Evolutionary conservation across 176 grass and related monocot species (phyloP).

Genomic region (Triticum timopheevii): DNA sequence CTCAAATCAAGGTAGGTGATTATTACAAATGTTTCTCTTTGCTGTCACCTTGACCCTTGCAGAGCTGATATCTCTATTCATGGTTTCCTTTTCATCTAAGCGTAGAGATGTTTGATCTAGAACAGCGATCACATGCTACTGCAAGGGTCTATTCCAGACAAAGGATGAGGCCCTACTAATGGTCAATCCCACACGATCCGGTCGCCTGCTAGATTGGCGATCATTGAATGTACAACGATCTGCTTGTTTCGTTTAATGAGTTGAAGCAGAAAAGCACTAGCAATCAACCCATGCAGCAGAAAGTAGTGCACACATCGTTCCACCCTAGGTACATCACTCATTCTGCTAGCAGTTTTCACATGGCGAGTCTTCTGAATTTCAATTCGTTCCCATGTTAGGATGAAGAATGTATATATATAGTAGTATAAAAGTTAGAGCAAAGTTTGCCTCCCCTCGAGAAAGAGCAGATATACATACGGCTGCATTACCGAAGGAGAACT

Average conservation of each 20-base stretch:
- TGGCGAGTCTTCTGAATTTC: conserved; percentile 5
- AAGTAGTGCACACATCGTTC: background rate
- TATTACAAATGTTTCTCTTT: background rate
- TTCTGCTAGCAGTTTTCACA: conserved; percentile 14
- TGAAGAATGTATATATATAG: conserved; percentile 21
- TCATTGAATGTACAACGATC: background rate
- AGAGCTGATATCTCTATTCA: background rate
- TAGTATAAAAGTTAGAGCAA: background rate
- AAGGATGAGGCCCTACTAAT: background rate
- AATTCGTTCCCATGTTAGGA: background rate
- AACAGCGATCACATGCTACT: background rate
- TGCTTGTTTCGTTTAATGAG: background rate
- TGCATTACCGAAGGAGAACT: too few species aligned
- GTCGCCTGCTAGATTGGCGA: background rate
- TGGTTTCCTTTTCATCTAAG: too few species aligned
- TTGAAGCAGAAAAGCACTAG: conserved; percentile 2
- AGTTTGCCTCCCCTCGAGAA: background rate
- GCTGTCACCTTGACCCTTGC: background rate
- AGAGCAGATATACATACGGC: too few species aligned
- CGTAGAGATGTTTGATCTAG: background rate
- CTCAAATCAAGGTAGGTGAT: background rate
- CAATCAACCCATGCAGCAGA: conserved; percentile 1
- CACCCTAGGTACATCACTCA: background rate
- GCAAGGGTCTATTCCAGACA: background rate
- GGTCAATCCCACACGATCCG: background rate